Evolutionary conservation across 495 filamentous ascomycete species (phyloP), one percentile per base, ranked within the genome.

Genomic region (Amphirosellinia nigrospora): DNA sequence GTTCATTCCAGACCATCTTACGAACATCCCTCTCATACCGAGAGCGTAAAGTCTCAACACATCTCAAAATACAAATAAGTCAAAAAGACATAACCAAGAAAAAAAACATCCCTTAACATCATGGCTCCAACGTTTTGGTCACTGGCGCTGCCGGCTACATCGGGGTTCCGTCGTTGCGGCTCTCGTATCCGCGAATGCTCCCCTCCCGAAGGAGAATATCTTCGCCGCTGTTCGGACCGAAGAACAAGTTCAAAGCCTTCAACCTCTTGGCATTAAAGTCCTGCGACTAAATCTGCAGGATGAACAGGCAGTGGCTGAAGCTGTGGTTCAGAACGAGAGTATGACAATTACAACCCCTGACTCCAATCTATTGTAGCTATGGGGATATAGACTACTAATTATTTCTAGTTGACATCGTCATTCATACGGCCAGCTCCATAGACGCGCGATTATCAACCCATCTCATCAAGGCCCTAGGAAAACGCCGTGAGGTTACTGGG

Each of bases 111-210:
- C 3, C 16, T 46, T 39, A 41, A 62, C 6, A 62, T 62, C 64
- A 74, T 75, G 73, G 52, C 48, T 39, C 58, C 64, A 64, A 76
- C 50, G 74, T 79, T 69, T 68, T 79, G 38, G 71, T 79, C 65
- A 77, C 77, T 58, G 77, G 75, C 70, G 75, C 75, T 43, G 75
- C 77, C 71, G 77, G 77, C 69, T 79, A 79, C 70, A 72, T 79
- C 61, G 76, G 76, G 76, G 76, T 50, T 78, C 76, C 26, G 66
- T 77, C 39, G 45, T 78, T 70, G 71, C 75, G 38, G 69, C 75
- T 39, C 70, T 78, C 66, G 58, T 78, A 38, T 60, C 72, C 55
- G 58, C 66, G 46, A 71, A 71, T 66, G 45, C 63, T 66, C 60
- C 64, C 39, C 32, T 77, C 64, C 71, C 76, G 63, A 61, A 36